Evolutionary conservation across 2,329 filamentous ascomycete species (phyloP).

Genomic region (Microsporum audouinii): DNA sequence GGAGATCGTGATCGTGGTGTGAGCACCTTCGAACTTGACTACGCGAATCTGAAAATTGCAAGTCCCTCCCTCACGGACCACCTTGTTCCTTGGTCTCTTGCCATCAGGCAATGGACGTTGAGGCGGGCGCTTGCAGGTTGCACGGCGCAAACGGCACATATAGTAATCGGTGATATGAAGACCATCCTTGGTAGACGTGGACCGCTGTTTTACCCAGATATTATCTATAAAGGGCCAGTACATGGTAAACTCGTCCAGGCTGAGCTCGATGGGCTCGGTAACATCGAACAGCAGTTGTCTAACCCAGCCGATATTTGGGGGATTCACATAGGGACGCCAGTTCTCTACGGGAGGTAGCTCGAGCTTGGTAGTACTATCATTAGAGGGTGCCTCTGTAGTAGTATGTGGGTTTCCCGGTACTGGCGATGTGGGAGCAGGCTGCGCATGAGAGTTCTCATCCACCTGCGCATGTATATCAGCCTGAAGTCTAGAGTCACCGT

Average conservation of each 20-base stretch:
- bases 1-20: conserved; percentile 34
- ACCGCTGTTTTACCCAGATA: conserved; percentile 40
- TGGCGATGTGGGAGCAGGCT: not conserved
- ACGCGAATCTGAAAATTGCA: conserved; percentile 41
- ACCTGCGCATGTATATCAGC: conserved; percentile 15
- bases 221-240: conserved; percentile 42
- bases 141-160: conserved; percentile 35
- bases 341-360: not conserved
- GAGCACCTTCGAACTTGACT: conserved; percentile 34
- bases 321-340: conserved; percentile 25
- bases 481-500: conserved; percentile 14
- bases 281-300: conserved; percentile 36
- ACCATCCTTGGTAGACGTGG: conserved; percentile 32
- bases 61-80: conserved; percentile 34
- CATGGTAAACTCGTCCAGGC: conserved; percentile 35
- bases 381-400: not conserved
- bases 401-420: not conserved
- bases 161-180: conserved; percentile 37
- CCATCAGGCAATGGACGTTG: conserved; percentile 33
- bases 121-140: conserved; percentile 30
- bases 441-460: conserved; percentile 6
- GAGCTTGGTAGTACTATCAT: not conserved
- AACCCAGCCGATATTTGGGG: conserved; percentile 34
- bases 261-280: conserved; percentile 37
- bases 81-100: conserved; percentile 36